Base-by-base conservation (phyloP, 495 filamentous ascomycete genomes). In the Hapsidospora chrysogenum region DNA sequence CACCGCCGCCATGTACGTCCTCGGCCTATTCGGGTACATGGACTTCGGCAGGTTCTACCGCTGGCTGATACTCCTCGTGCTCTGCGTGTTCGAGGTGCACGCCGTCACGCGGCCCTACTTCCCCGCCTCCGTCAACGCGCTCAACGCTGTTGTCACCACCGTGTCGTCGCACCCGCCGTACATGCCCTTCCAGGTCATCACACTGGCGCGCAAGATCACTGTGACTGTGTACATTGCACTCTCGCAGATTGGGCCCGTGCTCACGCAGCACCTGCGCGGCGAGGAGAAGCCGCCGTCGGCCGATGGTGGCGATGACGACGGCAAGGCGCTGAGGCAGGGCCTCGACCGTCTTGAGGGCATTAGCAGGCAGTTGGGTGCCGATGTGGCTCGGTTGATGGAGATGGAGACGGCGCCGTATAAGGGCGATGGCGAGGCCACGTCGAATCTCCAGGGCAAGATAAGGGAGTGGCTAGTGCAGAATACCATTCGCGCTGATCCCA, bases 1-100 rank as follows among this genome's bases (percentile, higher is more conserved):
- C 4, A 67, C 75, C 19, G 43, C 68, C 2, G 63, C 68, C 17
- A 64, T 93, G 50, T 60, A 83, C 29, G 57, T 78, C 9, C 41
- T 92, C 16, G 76, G 80, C 11, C 59, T 83, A 40, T 50, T 86
- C 5, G 85, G 82, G 39, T 93, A 85, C 57, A 58, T 87, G 10
- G 75, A 84, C 46, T 85, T 75, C 64, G 89, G 83, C 13, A 72
- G 74, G 29, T 94, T 75, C 56, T 95, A 92, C 85, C 79, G 87
- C 28, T 94, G 85, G 63, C 64, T 85, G 38, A 74, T 75, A 20
- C 68, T 93, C 37, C 61, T 68, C 11, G 54, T 56, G 14, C 52
- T 95, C 32, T 62, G 79, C 43, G 63, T 70, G 9, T 78, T 92
- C 45, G 87, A 97, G 57, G 51, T 77, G 10, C 64, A 76, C 45